phyloP scores from a whole-genome alignment of 2,329 filamentous ascomycete species.

The Fusarium circinatum region DNA sequence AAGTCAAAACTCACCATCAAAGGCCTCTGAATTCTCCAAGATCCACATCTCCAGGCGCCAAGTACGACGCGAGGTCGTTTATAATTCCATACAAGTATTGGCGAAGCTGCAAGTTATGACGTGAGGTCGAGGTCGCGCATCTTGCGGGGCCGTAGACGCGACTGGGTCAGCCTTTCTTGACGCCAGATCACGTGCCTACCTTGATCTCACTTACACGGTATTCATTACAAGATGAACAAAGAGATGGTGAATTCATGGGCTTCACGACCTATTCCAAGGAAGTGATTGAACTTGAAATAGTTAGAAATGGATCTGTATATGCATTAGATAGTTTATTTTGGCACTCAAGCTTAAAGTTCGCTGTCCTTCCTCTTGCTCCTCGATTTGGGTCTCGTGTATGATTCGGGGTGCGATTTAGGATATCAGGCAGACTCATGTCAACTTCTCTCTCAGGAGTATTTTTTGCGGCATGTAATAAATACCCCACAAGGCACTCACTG shows the following conservation, averaged over 20 bases:
- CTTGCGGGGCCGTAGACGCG: slow-evolving; percentile 38
- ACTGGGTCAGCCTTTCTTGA: slow-evolving; percentile 12
- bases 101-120: slow-evolving; percentile 30
- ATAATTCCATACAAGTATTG: slow-evolving; percentile 24
- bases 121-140: slow-evolving; percentile 41
- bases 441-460: background rate
- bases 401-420: background rate
- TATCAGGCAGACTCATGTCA: background rate
- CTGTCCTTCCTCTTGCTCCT: background rate
- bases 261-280: background rate
- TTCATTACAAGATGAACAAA: background rate
- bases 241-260: background rate
- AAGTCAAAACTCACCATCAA: slow-evolving; percentile 52
- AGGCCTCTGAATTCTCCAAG: slow-evolving; percentile 67
- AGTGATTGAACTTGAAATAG: rapidly evolving
- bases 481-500: background rate
- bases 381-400: background rate
- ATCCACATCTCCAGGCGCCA: slow-evolving; percentile 67
- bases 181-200: slow-evolving; percentile 43
- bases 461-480: background rate
- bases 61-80: slow-evolving; percentile 32
- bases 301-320: rapidly evolving
- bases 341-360: background rate
- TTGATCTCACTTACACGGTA: background rate
- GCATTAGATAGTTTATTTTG: rapidly evolving